phyloP scores from a whole-genome alignment of 2,329 filamentous ascomycete species.

The Orbilia ellipsospora region DNA sequence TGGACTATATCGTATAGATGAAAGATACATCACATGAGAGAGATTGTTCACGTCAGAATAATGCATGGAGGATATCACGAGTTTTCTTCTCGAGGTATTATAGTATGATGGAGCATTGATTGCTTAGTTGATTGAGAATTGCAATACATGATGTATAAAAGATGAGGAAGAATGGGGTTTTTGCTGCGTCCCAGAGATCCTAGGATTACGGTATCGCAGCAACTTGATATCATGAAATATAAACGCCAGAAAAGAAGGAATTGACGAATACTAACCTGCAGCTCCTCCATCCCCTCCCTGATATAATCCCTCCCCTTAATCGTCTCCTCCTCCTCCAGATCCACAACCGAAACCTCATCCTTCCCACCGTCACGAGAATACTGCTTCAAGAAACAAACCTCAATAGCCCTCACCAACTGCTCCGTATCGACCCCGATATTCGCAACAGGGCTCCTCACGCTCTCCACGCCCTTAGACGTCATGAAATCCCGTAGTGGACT shows the following conservation, averaged over 20 bases:
- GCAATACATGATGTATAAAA: conserved; percentile 17
- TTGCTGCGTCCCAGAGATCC: conserved; percentile 42
- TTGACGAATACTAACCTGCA: conserved; percentile 66
- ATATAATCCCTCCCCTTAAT: conserved; percentile 68
- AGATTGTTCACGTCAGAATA: conserved; percentile 29
- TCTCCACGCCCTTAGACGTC: conserved; percentile 86
- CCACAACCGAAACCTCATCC: conserved; percentile 66
- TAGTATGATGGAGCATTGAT: neutral
- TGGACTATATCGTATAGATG: conserved; percentile 28
- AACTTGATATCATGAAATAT: conserved; percentile 5
- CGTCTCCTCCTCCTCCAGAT: conserved; percentile 65
- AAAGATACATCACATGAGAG: conserved; percentile 4
- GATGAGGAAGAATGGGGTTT: neutral
- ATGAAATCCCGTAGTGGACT: conserved; percentile 83
- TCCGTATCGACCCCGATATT: conserved; percentile 75
- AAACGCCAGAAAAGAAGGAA: conserved; percentile 5
- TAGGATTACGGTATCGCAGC: conserved; percentile 34
- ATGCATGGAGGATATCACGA: neutral
- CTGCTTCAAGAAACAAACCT: conserved; percentile 70
- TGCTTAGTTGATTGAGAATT: conserved; percentile 7
- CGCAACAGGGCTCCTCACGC: conserved; percentile 83
- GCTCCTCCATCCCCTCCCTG: conserved; percentile 71
- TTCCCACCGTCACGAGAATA: neutral
- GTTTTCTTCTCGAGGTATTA: neutral
- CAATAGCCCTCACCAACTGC: conserved; percentile 68